Evolutionary conservation across 2,329 filamentous ascomycete genomes (phyloP).

Genomic region (Diaporthe citri): DNA sequence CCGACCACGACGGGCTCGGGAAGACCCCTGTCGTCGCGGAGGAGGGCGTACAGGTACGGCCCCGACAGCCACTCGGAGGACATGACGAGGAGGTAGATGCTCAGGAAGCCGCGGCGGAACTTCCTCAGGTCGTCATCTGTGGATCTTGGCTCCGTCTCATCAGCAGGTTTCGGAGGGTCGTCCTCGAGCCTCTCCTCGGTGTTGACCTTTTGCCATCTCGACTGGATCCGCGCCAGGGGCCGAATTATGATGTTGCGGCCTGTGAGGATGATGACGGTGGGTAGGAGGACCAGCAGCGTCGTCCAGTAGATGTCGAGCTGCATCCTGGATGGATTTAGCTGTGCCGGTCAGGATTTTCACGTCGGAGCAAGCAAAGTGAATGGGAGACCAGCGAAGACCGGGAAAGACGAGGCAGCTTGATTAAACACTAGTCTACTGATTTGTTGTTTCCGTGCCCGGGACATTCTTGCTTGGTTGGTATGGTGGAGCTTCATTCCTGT

Average conservation of each 20-base stretch:
- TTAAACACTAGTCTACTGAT: not conserved
- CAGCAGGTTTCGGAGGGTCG: not conserved
- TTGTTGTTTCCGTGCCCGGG: not conserved
- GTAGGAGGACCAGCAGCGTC: slow-evolving; percentile 39
- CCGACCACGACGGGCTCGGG: slow-evolving; percentile 39
- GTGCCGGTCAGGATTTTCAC: not conserved
- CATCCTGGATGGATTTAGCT: slow-evolving; percentile 29
- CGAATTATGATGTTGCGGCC: slow-evolving; percentile 28
- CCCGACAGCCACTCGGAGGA: slow-evolving; percentile 41
- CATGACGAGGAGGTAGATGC: slow-evolving; percentile 42
- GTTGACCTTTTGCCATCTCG: slow-evolving; percentile 24
- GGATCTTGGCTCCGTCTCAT: not conserved
- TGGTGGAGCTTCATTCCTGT: slow-evolving; percentile 21
- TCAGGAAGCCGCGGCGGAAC: slow-evolving; percentile 38
- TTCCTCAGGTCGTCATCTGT: slow-evolving; percentile 22
- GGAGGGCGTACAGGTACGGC: slow-evolving; percentile 40
- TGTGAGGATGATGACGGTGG: slow-evolving; percentile 36
- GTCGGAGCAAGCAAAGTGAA: not conserved
- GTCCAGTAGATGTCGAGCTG: slow-evolving; percentile 42
- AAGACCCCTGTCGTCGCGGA: slow-evolving; percentile 41
- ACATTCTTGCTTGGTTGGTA: not conserved
- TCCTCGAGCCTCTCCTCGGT: not conserved
- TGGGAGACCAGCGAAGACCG: no score
- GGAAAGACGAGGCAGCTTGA: no score
- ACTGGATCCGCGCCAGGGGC: slow-evolving; percentile 3